Percentiles rank a stretch among this genome's conserved stretches.
Conservation (phyloP, 2,329 filamentous ascomycete species). For the Penicillium vulpinum region DNA sequence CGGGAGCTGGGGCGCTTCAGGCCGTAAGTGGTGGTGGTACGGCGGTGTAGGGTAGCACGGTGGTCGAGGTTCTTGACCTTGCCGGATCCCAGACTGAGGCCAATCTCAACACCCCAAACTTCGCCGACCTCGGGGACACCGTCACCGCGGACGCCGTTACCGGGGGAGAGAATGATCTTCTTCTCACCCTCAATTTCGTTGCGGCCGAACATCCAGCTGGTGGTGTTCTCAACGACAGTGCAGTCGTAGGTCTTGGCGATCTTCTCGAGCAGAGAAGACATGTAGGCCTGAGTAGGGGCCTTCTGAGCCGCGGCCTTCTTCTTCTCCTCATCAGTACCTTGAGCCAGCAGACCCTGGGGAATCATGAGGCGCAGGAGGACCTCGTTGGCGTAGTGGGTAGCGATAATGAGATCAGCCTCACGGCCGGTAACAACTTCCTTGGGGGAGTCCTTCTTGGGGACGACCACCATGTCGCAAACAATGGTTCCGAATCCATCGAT, state of each 20-base stretch:
- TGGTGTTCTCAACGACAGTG: constrained; percentile 95
- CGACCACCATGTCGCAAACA: constrained; percentile 87
- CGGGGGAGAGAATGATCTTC: constrained; percentile 87
- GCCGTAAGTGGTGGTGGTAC: constrained; percentile 86
- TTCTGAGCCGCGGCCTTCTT: constrained; percentile 83
- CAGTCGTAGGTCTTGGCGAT: constrained; percentile 86
- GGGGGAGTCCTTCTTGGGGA: constrained; percentile 62
- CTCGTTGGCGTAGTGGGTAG: constrained; percentile 94
- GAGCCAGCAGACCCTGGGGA: constrained; percentile 79
- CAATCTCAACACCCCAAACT: constrained; percentile 97
- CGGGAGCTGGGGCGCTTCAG: constrained; percentile 93
- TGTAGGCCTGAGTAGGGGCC: constrained; percentile 79
- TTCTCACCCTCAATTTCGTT: constrained; percentile 98
- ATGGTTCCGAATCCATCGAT: constrained; percentile 97
- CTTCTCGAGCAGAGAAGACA: constrained; percentile 85
- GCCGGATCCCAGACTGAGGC: constrained; percentile 83
- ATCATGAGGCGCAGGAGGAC: constrained; percentile 86
- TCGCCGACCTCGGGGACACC: constrained; percentile 85
- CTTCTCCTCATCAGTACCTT: constrained; percentile 91
- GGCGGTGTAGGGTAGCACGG: constrained; percentile 87
- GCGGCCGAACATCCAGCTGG: constrained; percentile 92
- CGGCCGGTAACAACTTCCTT: constrained; percentile 70
- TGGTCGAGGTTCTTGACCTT: constrained; percentile 93
- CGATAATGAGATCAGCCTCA: constrained; percentile 81
- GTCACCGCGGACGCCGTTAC: constrained; percentile 86